Evolutionary conservation across 345 rosid species (phyloP).

Genomic region (Geranium brycei): DNA sequence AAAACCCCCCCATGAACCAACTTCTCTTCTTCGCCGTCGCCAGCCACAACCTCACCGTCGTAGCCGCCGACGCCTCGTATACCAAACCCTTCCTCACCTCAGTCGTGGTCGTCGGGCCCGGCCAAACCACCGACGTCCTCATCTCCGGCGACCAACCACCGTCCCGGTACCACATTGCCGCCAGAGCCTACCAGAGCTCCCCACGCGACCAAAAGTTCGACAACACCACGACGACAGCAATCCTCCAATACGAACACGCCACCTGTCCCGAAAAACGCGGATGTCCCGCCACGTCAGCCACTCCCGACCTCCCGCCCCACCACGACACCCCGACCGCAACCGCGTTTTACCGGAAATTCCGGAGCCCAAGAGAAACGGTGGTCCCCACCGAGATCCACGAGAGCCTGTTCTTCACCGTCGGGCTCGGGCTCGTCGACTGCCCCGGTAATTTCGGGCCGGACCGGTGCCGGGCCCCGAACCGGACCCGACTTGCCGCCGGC

Average conservation of each 20-base stretch:
- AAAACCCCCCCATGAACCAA: slow-evolving; percentile 80
- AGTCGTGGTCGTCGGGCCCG: slow-evolving; percentile 78
- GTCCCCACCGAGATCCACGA: slow-evolving; percentile 67
- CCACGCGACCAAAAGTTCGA: slow-evolving; percentile 48
- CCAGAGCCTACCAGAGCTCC: slow-evolving; percentile 64
- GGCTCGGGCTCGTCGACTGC: slow-evolving; percentile 64
- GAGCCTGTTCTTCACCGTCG: slow-evolving; percentile 50
- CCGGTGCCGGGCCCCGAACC: slow-evolving; percentile 73
- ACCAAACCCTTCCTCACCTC: slow-evolving; percentile 63
- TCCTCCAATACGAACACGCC: slow-evolving; percentile 64
- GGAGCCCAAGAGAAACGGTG: slow-evolving; percentile 37
- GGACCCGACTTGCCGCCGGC: slow-evolving; percentile 75
- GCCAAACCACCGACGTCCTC: slow-evolving; percentile 86
- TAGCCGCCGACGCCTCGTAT: slow-evolving; percentile 84
- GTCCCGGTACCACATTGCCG: slow-evolving; percentile 69
- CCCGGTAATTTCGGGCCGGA: slow-evolving; percentile 31
- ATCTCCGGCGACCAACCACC: slow-evolving; percentile 59
- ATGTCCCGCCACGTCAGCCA: slow-evolving; percentile 24
- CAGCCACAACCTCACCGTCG: slow-evolving; percentile 73
- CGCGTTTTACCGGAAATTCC: slow-evolving; percentile 34
- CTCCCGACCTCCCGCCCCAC: slow-evolving; percentile 37
- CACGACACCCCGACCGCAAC: slow-evolving; percentile 73
- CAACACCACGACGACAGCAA: slow-evolving; percentile 83
- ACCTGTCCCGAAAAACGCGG: slow-evolving; percentile 17
- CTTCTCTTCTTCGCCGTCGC: slow-evolving; percentile 67